Base-by-base conservation (phyloP, 1,284 basidiomycete species). In the Apiotrichum laibachii region DNA sequence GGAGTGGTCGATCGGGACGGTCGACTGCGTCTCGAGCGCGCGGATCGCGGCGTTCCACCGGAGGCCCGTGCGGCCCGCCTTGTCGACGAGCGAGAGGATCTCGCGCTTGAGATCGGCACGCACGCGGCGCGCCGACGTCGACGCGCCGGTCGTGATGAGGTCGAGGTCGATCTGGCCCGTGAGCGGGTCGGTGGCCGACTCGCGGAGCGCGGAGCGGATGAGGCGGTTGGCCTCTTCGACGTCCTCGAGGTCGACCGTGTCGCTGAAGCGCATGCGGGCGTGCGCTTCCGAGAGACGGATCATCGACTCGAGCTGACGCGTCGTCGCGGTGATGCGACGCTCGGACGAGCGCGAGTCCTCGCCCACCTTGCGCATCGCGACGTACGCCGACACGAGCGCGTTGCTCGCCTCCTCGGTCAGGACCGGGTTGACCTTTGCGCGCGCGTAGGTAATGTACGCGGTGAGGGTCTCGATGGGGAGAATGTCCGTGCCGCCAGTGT, bases 221-320 rank as follows among this genome's bases (percentile, higher is more conserved):
- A 99, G 84, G 15, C 95, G 84, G 68, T 85, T 86, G 2, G 95
- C 93, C 79, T 99, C 96, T 63, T 85, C 81, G 22, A 99, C 96
- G 72, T 99, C 96, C 56, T 82, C 80, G 45, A 91, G 81, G 67
- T 94, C 89, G 52, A 99, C 95, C 52, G 84, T 84, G 34, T 86
- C 82, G 21, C 88, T 89, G 77, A 96, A 88, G 1, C 93, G 85
- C 94, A 98, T 97, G 22, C 94, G 85, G 0, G 95, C 94, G 73
- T 99, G 95, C 0, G 89, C 95, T 79, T 99, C 96, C 0, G 89
- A 88, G 33, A 99, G 84, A n/a, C 96, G 90, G 72, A 99, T 98
- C 88, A 99, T 92, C 67, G 87, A 90, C 78, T 99, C 95, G 34
- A 99, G 85, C 78, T 99, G 95, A 55, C 95, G 86, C 1, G 96